phyloP scores from a whole-genome alignment of 2,329 filamentous ascomycete species.

The Pseudogymnoascus pannorum region DNA sequence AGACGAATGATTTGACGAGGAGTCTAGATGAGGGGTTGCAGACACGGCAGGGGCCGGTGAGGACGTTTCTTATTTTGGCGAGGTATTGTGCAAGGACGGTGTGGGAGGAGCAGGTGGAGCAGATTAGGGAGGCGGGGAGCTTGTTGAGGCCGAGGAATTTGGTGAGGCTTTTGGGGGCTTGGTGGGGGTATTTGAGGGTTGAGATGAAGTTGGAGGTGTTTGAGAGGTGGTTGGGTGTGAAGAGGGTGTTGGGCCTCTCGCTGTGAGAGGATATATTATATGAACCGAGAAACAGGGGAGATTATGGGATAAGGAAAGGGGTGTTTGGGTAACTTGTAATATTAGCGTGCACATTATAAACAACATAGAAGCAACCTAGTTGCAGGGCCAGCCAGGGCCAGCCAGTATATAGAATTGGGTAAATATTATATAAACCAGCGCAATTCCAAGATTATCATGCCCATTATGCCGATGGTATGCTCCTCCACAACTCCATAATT shows the following conservation, averaged over 20 bases:
- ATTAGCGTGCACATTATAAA: slow-evolving; percentile 6
- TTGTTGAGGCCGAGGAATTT: slow-evolving; percentile 53
- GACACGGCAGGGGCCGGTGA: slow-evolving; percentile 59
- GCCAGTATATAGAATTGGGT: background rate
- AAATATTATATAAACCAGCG: background rate
- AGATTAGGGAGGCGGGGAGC: slow-evolving; percentile 45
- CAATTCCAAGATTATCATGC: background rate
- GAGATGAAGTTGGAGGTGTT: slow-evolving; percentile 57
- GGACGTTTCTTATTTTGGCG: slow-evolving; percentile 61
- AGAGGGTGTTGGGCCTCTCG: slow-evolving; percentile 36
- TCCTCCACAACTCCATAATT: background rate
- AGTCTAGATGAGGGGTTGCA: slow-evolving; percentile 87
- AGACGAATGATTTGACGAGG: slow-evolving; percentile 94
- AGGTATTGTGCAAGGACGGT: slow-evolving; percentile 62
- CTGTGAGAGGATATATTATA: background rate
- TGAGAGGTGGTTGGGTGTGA: slow-evolving; percentile 52
- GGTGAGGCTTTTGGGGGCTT: slow-evolving; percentile 46
- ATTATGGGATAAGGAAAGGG: background rate
- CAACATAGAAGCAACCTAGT: slow-evolving; percentile 3
- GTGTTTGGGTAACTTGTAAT: background rate
- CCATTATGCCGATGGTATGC: background rate
- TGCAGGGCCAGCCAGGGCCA: background rate
- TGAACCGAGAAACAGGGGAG: background rate
- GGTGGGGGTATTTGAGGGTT: slow-evolving; percentile 51
- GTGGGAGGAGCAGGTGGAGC: slow-evolving; percentile 55